Conservation (phyloP, 2,329 filamentous ascomycete species). For the Talaromyces sp. region DNA sequence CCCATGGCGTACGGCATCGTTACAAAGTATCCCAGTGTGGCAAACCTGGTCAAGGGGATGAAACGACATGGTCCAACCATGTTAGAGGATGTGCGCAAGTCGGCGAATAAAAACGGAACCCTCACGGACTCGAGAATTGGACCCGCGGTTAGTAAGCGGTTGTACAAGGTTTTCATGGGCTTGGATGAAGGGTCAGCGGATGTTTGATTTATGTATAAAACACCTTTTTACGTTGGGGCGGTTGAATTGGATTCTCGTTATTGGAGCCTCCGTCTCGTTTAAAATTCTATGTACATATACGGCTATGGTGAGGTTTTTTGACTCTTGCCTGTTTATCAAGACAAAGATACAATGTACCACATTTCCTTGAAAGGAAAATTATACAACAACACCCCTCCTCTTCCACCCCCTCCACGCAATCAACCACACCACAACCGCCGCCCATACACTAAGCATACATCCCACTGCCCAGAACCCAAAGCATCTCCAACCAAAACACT, state of each 20-base stretch:
- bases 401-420: slow-evolving; percentile 86
- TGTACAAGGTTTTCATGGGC: slow-evolving; percentile 46
- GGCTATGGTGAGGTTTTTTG: not conserved
- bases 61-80: slow-evolving; percentile 53
- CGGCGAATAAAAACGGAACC: slow-evolving; percentile 41
- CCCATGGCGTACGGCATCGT: slow-evolving; percentile 66
- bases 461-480: slow-evolving; percentile 88
- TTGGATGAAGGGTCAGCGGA: slow-evolving; percentile 40
- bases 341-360: not conserved
- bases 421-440: slow-evolving; percentile 65
- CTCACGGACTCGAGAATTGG: slow-evolving; percentile 41
- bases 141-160: slow-evolving; percentile 41
- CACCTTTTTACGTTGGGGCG: not conserved
- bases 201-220: slow-evolving; percentile 19
- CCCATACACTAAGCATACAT: slow-evolving; percentile 63
- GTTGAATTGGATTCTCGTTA: not conserved
- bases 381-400: slow-evolving; percentile 66
- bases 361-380: not conserved
- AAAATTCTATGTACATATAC: not conserved
- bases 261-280: not conserved
- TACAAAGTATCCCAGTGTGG: slow-evolving; percentile 53
- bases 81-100: slow-evolving; percentile 56
- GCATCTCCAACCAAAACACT: slow-evolving; percentile 78
- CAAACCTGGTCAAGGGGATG: slow-evolving; percentile 54
- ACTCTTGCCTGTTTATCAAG: not conserved